phyloP scores from a whole-genome alignment of 768 basidiomycete species.

The Pisolithus sp. region DNA sequence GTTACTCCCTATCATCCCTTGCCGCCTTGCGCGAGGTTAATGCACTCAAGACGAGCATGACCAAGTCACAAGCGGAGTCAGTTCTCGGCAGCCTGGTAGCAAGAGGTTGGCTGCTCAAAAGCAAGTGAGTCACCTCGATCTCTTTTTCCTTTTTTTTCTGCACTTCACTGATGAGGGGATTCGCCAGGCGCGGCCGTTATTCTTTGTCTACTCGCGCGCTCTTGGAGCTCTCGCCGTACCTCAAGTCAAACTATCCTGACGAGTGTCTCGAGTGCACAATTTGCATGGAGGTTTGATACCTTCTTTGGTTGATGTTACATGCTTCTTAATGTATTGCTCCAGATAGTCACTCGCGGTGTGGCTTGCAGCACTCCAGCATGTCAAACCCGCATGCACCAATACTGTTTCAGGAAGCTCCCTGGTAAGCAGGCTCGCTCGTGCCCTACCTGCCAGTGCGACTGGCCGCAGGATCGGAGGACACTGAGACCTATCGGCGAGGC shows the following conservation, averaged over 20 bases:
- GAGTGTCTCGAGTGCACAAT: slow-evolving; percentile 67
- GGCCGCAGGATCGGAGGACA: slow-evolving; percentile 48
- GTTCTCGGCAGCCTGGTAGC: slow-evolving; percentile 77
- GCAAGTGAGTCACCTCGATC: slow-evolving; percentile 45
- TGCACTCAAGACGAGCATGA: slow-evolving; percentile 55
- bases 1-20: slow-evolving; percentile 72
- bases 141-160: not conserved
- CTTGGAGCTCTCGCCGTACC: slow-evolving; percentile 67
- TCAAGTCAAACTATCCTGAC: slow-evolving; percentile 66
- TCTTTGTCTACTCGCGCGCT: slow-evolving; percentile 70
- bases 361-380: slow-evolving; percentile 59
- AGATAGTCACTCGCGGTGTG: slow-evolving; percentile 67
- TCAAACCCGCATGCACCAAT: slow-evolving; percentile 54
- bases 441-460: slow-evolving; percentile 51
- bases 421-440: slow-evolving; percentile 36
- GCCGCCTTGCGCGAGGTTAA: slow-evolving; percentile 69
- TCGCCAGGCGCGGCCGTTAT: slow-evolving; percentile 56
- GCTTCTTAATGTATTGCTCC: not conserved
- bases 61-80: slow-evolving; percentile 67
- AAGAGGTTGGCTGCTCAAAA: slow-evolving; percentile 72
- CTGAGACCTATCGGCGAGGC: slow-evolving; percentile 62
- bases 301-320: not conserved
- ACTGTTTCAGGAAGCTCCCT: slow-evolving; percentile 54
- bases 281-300: slow-evolving; percentile 54
- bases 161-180: slow-evolving; percentile 1